phyloP scores from a whole-genome alignment of 805 yeast species.

The Ogataea siamensis region DNA sequence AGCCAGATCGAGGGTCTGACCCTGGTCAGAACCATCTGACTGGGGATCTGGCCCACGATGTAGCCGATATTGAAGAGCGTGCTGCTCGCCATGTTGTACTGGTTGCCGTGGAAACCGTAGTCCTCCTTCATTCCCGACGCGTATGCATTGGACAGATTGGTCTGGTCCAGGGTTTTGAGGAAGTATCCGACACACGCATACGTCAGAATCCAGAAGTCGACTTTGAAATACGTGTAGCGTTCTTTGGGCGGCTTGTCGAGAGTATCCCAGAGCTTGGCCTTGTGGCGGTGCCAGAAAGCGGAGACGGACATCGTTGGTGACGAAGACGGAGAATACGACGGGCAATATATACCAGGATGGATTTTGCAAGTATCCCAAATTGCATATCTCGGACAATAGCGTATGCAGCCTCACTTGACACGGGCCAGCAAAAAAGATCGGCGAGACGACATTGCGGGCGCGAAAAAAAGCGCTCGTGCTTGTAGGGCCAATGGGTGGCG shows the following conservation, averaged over 20 bases:
- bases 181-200: slow-evolving; percentile 19
- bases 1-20: slow-evolving; percentile 49
- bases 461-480: too few relatives aligned
- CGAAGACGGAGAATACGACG: neutral
- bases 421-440: neutral
- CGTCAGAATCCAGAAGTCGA: slow-evolving; percentile 25
- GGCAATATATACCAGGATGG: neutral
- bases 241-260: slow-evolving; percentile 41
- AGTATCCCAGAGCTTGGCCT: slow-evolving; percentile 21
- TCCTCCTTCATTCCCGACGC: slow-evolving; percentile 63
- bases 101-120: slow-evolving; percentile 14
- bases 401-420: neutral
- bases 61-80: slow-evolving; percentile 41
- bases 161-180: slow-evolving; percentile 55
- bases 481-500: too few relatives aligned
- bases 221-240: slow-evolving; percentile 37
- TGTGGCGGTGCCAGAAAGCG: slow-evolving; percentile 17
- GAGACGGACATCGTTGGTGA: slow-evolving; percentile 1
- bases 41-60: slow-evolving; percentile 57
- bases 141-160: slow-evolving; percentile 54
- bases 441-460: too few relatives aligned
- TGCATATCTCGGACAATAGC: neutral
- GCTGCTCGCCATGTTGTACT: slow-evolving; percentile 16
- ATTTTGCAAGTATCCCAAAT: too few relatives aligned
- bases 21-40: slow-evolving; percentile 43